Percentiles rank a stretch among this genome's conserved stretches.
phyloP scores from a whole-genome alignment of 1,284 basidiomycete genomes.

The Marasmius tenuissimus region DNA sequence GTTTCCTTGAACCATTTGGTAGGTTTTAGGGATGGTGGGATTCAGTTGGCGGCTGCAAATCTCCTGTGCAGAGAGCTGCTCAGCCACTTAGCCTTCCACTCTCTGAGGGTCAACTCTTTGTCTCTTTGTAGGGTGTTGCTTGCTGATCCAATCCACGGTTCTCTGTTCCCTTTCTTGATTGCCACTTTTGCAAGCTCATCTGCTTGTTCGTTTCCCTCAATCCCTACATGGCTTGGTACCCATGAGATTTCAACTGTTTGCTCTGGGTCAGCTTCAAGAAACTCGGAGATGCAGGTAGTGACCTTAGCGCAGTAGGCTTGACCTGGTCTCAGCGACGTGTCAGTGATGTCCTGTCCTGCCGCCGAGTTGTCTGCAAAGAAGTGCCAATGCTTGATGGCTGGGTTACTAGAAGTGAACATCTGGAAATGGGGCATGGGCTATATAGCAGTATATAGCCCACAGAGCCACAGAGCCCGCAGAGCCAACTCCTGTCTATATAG shows the following conservation, averaged over 20 bases:
- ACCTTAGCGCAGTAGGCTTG: conserved; percentile 16
- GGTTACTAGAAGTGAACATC: too few relatives aligned
- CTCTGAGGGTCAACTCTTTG: conserved; percentile 10
- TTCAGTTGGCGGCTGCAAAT: conserved; percentile 24
- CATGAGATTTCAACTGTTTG: conserved; percentile 22
- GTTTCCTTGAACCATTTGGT: conserved; percentile 14
- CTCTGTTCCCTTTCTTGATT: not conserved
- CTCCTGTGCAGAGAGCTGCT: not conserved
- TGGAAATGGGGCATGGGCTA: too few relatives aligned
- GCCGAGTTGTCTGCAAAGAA: conserved; percentile 23
- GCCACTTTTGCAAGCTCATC: conserved; percentile 29
- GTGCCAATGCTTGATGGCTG: not conserved
- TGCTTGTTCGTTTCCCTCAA: conserved; percentile 28
- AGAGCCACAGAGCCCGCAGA: too few relatives aligned
- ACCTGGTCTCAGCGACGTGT: conserved; percentile 16
- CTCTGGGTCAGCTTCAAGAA: conserved; percentile 17
- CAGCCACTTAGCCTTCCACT: conserved; percentile 22
- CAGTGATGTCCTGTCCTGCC: conserved; percentile 14
- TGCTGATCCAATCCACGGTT: not conserved
- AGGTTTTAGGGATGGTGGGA: conserved; percentile 22
- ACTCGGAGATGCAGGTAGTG: conserved; percentile 10
- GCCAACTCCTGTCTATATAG: too few relatives aligned
- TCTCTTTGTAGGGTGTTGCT: conserved; percentile 14
- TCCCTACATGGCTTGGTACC: conserved; percentile 27
- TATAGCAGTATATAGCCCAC: too few relatives aligned